These are phyloP conservation scores for Arthroderma sp. DNA, from an alignment of 2,329 filamentous ascomycete species.

Conservation along the genomic window DNA sequence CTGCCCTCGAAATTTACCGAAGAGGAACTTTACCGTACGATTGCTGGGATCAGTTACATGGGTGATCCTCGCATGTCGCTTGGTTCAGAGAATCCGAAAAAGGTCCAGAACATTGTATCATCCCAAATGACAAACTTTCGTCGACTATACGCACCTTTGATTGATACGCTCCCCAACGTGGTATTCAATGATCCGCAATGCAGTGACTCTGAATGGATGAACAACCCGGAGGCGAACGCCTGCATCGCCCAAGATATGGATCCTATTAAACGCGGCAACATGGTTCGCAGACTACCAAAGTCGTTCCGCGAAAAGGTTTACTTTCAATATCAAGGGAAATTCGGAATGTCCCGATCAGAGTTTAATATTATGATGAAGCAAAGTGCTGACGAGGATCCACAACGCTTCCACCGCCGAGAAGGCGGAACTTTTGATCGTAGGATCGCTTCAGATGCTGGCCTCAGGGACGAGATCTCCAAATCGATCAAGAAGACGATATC, in stretches of 20 bases:
- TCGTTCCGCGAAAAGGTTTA: constrained; percentile 81
- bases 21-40: constrained; percentile 74
- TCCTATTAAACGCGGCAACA: constrained; percentile 77
- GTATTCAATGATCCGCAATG: constrained; percentile 56
- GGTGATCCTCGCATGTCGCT: constrained; percentile 93
- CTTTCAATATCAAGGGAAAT: constrained; percentile 88
- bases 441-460: constrained; percentile 58
- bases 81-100: constrained; percentile 78
- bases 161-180: constrained; percentile 82
- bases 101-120: constrained; percentile 86
- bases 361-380: constrained; percentile 75
- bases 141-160: constrained; percentile 74
- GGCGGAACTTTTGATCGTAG: constrained; percentile 76
- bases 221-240: constrained; percentile 51
- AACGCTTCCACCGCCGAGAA: constrained; percentile 56
- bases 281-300: constrained; percentile 82
- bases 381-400: constrained; percentile 52
- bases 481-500: constrained; percentile 79
- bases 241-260: constrained; percentile 82
- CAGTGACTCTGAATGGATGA: constrained; percentile 47
- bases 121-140: constrained; percentile 88
- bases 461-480: constrained; percentile 57
- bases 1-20: constrained; percentile 77
- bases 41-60: constrained; percentile 83
- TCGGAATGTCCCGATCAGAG: constrained; percentile 67